These are phyloP conservation scores for Pythium dissotocum DNA, from an alignment of 352 stramenopile species.

Conservation along the genomic window DNA sequence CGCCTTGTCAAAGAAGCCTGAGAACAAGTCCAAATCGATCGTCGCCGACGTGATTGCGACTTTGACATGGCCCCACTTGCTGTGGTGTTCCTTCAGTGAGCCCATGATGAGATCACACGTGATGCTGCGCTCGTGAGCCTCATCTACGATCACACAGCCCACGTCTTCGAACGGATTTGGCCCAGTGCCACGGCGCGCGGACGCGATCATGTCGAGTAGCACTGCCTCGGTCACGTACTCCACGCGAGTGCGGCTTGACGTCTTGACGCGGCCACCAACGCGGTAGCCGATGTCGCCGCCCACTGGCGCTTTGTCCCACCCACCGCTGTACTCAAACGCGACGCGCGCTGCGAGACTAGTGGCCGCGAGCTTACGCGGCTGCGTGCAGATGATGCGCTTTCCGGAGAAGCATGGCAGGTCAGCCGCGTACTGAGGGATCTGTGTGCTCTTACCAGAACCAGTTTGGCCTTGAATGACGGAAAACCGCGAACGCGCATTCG, in stretches of 20 bases:
- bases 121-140: constrained; percentile 33
- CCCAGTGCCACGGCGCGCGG: constrained; percentile 3
- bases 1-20: constrained; percentile 63
- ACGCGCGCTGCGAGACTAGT: constrained; percentile 29
- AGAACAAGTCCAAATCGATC: constrained; percentile 75
- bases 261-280: constrained; percentile 21
- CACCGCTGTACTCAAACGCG: constrained; percentile 27
- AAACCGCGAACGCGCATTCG: constrained; percentile 10
- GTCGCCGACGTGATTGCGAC: constrained; percentile 86
- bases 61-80: constrained; percentile 49
- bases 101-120: constrained; percentile 31
- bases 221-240: constrained; percentile 31
- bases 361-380: constrained; percentile 30
- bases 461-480: constrained; percentile 31
- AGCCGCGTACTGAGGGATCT: constrained; percentile 30
- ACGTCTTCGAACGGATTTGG: constrained; percentile 29
- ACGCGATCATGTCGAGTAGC: constrained; percentile 31
- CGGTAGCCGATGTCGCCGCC: constrained; percentile 27
- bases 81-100: constrained; percentile 28
- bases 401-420: constrained; percentile 24
- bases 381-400: constrained; percentile 32
- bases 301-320: constrained; percentile 15
- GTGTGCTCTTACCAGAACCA: constrained; percentile 32
- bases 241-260: constrained; percentile 15
- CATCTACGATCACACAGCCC: constrained; percentile 31